These are phyloP conservation scores for Sclerotiophoma versabilis DNA, from an alignment of 2,329 filamentous ascomycete genomes.

Conservation along the genomic window DNA sequence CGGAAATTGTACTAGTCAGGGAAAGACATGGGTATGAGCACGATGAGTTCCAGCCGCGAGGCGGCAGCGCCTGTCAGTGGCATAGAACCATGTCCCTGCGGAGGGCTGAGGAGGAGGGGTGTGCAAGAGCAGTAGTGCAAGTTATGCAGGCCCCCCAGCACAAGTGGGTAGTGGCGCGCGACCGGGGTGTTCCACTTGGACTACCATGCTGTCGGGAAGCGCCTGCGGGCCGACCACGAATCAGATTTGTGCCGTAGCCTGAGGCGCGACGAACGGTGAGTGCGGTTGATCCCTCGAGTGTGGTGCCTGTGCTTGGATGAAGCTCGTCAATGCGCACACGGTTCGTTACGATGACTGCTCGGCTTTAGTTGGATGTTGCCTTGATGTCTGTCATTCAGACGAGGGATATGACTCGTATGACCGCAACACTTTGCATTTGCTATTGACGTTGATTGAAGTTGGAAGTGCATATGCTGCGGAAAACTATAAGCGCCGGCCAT, in stretches of 20 bases:
- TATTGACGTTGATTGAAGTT: constrained; percentile 1
- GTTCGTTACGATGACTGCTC: not conserved
- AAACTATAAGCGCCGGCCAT: constrained; percentile 48
- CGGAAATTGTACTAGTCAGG: constrained; percentile 42
- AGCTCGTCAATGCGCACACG: constrained; percentile 2
- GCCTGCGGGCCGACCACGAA: constrained; percentile 46
- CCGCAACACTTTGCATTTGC: constrained; percentile 1
- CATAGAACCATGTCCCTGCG: constrained; percentile 40
- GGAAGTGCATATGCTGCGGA: constrained; percentile 21
- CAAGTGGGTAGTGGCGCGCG: constrained; percentile 30
- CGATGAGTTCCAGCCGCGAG: constrained; percentile 38
- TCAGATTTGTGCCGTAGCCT: constrained; percentile 37
- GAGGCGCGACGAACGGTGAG: constrained; percentile 38
- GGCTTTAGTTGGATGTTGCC: not conserved
- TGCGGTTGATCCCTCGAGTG: constrained; percentile 18
- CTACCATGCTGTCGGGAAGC: constrained; percentile 42
- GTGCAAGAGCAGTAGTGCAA: constrained; percentile 23
- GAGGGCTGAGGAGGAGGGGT: constrained; percentile 33
- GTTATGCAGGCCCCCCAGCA: constrained; percentile 26
- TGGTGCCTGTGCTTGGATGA: constrained; percentile 16
- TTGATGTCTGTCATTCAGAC: not conserved
- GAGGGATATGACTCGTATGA: constrained; percentile 3
- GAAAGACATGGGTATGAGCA: constrained; percentile 30
- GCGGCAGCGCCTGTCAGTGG: constrained; percentile 48
- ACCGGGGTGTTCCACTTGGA: constrained; percentile 24